Evolutionary conservation across 306 rosid species (phyloP), one percentile per base, ranked within the genome.

Genomic region (Vicia villosa): DNA sequence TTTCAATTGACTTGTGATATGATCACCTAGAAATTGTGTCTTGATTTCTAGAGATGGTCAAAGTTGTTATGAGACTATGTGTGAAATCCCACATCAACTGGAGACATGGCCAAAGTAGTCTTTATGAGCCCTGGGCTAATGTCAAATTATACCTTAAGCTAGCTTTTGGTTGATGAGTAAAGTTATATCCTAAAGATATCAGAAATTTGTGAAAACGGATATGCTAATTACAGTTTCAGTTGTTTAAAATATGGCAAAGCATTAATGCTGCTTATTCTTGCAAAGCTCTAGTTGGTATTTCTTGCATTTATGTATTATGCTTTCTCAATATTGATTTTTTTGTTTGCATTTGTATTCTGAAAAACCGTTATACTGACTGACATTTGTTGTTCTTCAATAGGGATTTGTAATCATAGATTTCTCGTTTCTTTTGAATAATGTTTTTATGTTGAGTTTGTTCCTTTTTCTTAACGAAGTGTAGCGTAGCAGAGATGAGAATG

Each of bases 331-430:
- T 47, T 66, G 50, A 55, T 57, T 58, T 24, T 6, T 56, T 42
- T 32, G 45, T 57, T 42, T 11, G 2, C 58, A 42, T 54, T 17
- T 37, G 13, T 40, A 30, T 64, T 70, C 54, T 50, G 4, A 40
- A 61, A 45, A 47, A 8, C 58, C 40, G 19, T 65, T 11, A 49
- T 46, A 45, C 13, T 43, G 62, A 34, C 13, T 60, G 63, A 56
- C 47, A 45, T n/a, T 68, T 56, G 38, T 75, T 45, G 28, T 45
- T 65, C 69, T 70, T 64, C 42, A n/a, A 62, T 58, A 49, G 66
- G 69, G 40, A 51, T 61, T 16, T 34, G 54, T 45, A 62, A 22
- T 58, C 19, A 72, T 49, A 15, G 3, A 21, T 66, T 42, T 43
- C 11, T 47, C 28, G 17, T 38, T 32, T 40, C 32, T 37, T 67